These are phyloP conservation scores for Alternaria postmessia DNA, from an alignment of 2,329 filamentous ascomycete genomes.

Conservation along the genomic window DNA sequence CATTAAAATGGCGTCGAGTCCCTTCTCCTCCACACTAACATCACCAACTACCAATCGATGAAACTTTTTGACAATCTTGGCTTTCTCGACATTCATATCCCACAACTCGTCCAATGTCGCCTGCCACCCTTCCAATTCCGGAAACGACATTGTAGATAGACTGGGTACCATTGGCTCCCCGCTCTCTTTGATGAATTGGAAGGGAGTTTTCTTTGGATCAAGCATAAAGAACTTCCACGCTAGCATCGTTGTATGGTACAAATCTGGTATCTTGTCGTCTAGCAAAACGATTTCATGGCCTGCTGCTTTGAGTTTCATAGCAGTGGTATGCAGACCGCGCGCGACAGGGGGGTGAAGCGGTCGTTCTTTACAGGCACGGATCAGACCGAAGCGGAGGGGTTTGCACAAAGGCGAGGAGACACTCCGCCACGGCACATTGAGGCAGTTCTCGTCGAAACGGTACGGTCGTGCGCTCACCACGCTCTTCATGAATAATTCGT, in stretches of 20 bases:
- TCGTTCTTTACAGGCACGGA: constrained; percentile 57
- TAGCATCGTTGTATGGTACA: constrained; percentile 47
- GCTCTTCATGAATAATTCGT: constrained; percentile 53
- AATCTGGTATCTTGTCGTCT: constrained; percentile 36
- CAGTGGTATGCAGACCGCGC: constrained; percentile 55
- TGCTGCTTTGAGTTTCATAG: constrained; percentile 48
- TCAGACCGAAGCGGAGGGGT: constrained; percentile 58
- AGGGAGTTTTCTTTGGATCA: constrained; percentile 46
- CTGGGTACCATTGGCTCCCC: constrained; percentile 58
- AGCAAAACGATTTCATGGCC: constrained; percentile 56
- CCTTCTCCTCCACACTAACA: constrained; percentile 23
- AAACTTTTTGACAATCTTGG: constrained; percentile 51
- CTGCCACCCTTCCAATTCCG: constrained; percentile 42
- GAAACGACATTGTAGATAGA: constrained; percentile 45
- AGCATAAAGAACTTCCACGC: constrained; percentile 55
- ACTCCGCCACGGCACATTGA: constrained; percentile 58
- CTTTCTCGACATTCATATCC: constrained; percentile 53
- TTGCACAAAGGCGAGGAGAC: constrained; percentile 14
- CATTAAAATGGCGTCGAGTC: constrained; percentile 61
- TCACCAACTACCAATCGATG: constrained; percentile 48
- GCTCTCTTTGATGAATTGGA: constrained; percentile 45
- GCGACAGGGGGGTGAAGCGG: constrained; percentile 62
- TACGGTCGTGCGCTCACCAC: constrained; percentile 55
- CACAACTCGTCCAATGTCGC: constrained; percentile 53
- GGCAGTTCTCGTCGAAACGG: constrained; percentile 54